Base-by-base conservation (phyloP, 495 filamentous ascomycete genomes). In the Neurospora sp. region DNA sequence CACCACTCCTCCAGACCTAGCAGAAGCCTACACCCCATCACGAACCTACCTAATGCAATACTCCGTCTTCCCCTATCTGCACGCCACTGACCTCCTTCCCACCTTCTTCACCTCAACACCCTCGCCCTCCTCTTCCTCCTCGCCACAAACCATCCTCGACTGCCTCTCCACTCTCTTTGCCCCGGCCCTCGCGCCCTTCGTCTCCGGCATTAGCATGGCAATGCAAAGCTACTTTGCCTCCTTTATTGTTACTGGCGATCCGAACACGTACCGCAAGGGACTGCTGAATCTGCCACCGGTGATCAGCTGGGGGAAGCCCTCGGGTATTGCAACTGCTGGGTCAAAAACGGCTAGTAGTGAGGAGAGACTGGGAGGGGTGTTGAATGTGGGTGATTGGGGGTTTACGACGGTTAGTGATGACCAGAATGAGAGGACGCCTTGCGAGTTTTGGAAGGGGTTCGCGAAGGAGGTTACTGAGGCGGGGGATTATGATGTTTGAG, bases 171-270 rank as follows among this genome's bases (percentile, higher is more conserved):
- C 73, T 27, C 73, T 83, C 39, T 72, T 81, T 44, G 73, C 78
- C 3, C 80, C 82, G 4, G 77, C 76, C 48, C 74, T 84, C 39
- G 81, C 76, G 8, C 41, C 77, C 20, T 75, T 81, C n/a, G 70
- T 79, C 53, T 69, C 75, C 16, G 79, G 79, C 41, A 75, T 85
- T 72, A 81, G 80, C 69, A 72, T 76, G 40, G 78, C 79, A 17
- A 76, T 83, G 75, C 83, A 85, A 73, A 80, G 77, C 44, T 84
- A 84, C 68, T 76, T 84, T 45, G 76, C 80, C 16, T 82, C 78
- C 3, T 82, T 82, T 71, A 77, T 82, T 35, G 68, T 76, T 3
- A 80, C 75, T 3, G 83, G 82, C 1, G 74, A 84, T 72, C 83
- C 82, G 2, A 84, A 82, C 74, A 80, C 74, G 4, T 75, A 79